Base-by-base conservation (phyloP, 805 yeast species). In the Candida sakaeoensis region DNA sequence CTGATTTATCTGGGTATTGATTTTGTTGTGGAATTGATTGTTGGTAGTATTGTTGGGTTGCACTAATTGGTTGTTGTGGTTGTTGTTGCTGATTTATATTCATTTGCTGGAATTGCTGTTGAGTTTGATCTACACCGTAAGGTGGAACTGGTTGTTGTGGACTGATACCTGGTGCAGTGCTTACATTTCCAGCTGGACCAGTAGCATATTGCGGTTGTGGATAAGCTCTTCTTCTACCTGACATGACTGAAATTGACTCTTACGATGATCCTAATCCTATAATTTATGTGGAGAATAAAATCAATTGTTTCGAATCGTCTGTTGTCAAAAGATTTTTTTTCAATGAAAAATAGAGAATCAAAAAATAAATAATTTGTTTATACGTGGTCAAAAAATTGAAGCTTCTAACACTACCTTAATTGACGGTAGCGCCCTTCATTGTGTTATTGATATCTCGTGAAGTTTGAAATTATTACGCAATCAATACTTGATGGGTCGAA, bases 141-240 rank as follows among this genome's bases (percentile, higher is more conserved):
- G n/a, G 41, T 22, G 28, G 39, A 17, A 25, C 23, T n/a, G 24
- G 51, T 44, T 47, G 45, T 51, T 38, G 36, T 39, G 47, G 53
- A 22, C 36, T 31, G 22, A 13, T 14, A 32, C 14, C 36, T 15
- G 43, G 41, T 13, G 40, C 48, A 9, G 33, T 7, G 6, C 31
- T 23, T 14, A 23, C 36, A 29, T 21, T 25, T 5, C 37, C 47
- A 13, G 57, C 49, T 28, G 53, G 52, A 21, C 58, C 58, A 14
- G 64, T 49, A 33, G 66, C 60, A 51, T 68, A 68, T 49, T 66
- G 74, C 13, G 74, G 74, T 47, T 63, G 67, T 51, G 74, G 74
- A 50, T 68, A 68, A 30, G 71, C 71, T 64, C 74, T 68, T 65
- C 73, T 67, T 57, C 64, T 65, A 42, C 60, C 50, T 36, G 70